Evolutionary conservation across 2,329 filamentous ascomycete species (phyloP).

Genomic region (Botrytis aclada): DNA sequence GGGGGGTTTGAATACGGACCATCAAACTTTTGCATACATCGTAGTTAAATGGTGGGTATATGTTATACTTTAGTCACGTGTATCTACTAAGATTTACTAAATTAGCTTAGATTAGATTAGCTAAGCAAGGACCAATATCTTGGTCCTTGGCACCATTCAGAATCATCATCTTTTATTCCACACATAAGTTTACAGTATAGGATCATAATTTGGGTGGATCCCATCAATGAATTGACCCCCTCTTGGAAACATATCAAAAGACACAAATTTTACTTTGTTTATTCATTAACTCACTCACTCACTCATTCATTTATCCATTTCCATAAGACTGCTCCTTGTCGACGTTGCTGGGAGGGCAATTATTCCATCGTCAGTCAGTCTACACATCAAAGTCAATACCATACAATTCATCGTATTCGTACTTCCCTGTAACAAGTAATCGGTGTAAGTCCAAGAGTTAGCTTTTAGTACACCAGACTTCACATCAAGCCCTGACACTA

Average conservation of each 20-base stretch:
- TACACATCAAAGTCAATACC: neutral
- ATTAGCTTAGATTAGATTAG: too few relatives aligned
- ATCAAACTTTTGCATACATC: constrained; percentile 4
- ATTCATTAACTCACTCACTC: neutral
- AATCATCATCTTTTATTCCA: too few relatives aligned
- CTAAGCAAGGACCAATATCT: too few relatives aligned
- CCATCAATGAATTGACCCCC: neutral
- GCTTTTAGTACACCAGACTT: neutral
- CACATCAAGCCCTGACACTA: neutral
- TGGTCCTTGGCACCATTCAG: too few relatives aligned
- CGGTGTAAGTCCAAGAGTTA: neutral
- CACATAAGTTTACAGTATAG: too few relatives aligned
- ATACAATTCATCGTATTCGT: neutral
- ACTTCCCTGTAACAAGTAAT: neutral
- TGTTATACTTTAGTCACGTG: too few relatives aligned
- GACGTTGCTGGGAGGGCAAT: neutral
- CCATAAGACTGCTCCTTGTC: neutral
- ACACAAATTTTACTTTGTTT: neutral
- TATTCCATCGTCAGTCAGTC: neutral
- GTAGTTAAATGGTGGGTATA: neutral
- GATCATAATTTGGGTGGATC: neutral
- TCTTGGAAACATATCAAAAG: neutral
- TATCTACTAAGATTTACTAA: too few relatives aligned
- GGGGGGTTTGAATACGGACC: constrained; percentile 4
- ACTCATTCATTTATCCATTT: too few relatives aligned